Conservation (phyloP, 192 early-diverging fungal genomes). For the Entomortierella chlamydospora region DNA sequence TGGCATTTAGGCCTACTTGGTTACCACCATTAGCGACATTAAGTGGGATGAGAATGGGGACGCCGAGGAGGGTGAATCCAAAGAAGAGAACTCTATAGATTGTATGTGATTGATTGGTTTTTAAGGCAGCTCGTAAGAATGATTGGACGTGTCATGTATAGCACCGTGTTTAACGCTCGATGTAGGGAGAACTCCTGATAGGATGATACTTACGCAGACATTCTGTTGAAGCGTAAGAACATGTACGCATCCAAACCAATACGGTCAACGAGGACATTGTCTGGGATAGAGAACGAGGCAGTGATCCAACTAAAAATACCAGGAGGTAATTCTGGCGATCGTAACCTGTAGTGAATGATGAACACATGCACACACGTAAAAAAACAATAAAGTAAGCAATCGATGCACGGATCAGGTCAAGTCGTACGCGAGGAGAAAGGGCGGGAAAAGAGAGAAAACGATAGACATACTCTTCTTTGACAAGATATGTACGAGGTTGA, state of each 20-base stretch:
- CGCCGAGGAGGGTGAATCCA: conserved; percentile 64
- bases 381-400: background rate
- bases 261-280: conserved; percentile 64
- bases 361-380: background rate
- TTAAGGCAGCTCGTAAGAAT: too few relatives aligned
- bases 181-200: too few relatives aligned
- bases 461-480: conserved; percentile 61
- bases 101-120: too few relatives aligned
- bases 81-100: conserved; percentile 68
- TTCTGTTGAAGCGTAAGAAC: conserved; percentile 76
- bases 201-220: conserved; percentile 60
- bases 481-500: conserved; percentile 73
- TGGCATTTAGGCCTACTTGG: conserved; percentile 63
- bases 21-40: conserved; percentile 66
- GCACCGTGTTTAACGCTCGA: background rate
- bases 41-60: conserved; percentile 77
- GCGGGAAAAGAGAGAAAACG: background rate
- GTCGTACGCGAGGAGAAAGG: background rate
- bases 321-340: conserved; percentile 61
- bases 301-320: conserved; percentile 73
- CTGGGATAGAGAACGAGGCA: conserved; percentile 58
- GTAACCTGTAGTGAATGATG: too few relatives aligned
- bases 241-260: conserved; percentile 84
- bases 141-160: too few relatives aligned
- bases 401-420: background rate